Evolutionary conservation across 2,329 filamentous ascomycete genomes (phyloP).

Genomic region (Pyrenochaeta sp.): DNA sequence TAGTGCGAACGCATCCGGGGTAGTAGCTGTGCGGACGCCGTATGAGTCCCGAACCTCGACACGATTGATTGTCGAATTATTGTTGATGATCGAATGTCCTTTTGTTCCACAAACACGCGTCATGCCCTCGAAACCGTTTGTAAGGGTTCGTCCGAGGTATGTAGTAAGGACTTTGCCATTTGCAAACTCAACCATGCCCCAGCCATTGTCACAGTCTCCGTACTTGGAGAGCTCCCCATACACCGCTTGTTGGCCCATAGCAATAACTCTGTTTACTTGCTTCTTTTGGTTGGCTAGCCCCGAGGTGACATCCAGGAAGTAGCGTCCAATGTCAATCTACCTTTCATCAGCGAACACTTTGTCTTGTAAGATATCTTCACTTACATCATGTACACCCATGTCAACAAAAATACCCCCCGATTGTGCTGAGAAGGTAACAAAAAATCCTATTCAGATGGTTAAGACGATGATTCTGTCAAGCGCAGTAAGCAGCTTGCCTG

Average conservation of each 20-base stretch:
- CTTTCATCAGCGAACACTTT: too few species aligned
- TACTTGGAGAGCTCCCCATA: slow-evolving; percentile 7
- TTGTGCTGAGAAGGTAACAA: slow-evolving; percentile 8
- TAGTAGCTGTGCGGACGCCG: slow-evolving; percentile 7
- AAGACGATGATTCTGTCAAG: too few species aligned
- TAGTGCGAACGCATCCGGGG: slow-evolving; percentile 10
- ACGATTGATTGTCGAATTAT: slow-evolving; percentile 4
- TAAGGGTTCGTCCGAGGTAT: slow-evolving; percentile 7
- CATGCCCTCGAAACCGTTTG: slow-evolving; percentile 4
- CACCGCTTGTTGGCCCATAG: slow-evolving; percentile 10
- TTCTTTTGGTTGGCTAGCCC: slow-evolving; percentile 7
- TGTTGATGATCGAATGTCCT: slow-evolving; percentile 8
- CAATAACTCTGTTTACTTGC: slow-evolving; percentile 9
- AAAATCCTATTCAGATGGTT: too few species aligned
- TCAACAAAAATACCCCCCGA: slow-evolving; percentile 11
- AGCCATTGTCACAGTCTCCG: slow-evolving; percentile 11
- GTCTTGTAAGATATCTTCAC: too few species aligned
- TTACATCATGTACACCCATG: slow-evolving; percentile 9
- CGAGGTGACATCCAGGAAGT: slow-evolving; percentile 6
- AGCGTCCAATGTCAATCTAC: slow-evolving; percentile 10
- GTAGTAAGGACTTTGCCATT: slow-evolving; percentile 11
- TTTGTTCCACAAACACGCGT: slow-evolving; percentile 5
- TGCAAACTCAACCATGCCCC: slow-evolving; percentile 12
- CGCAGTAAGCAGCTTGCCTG: too few species aligned
- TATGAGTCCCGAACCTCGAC: slow-evolving; percentile 14